phyloP scores from a whole-genome alignment of 2,329 filamentous ascomycete species.

The Fusarium austroafricanum region DNA sequence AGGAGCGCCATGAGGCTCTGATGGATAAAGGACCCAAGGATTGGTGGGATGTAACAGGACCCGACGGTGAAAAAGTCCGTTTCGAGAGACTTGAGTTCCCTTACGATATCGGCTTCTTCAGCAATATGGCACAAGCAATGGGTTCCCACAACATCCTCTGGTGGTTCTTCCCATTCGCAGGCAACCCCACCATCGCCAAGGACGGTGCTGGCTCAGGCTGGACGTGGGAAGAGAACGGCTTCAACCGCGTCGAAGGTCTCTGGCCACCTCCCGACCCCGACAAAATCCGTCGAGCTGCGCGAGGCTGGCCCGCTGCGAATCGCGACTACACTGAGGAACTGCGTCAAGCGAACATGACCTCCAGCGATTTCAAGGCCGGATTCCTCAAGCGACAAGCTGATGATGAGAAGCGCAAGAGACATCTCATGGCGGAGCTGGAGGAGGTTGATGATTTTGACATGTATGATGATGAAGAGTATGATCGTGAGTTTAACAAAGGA shows the following conservation, averaged over 20 bases:
- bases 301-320: slow-evolving; percentile 54
- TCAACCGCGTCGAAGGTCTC: slow-evolving; percentile 71
- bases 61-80: slow-evolving; percentile 56
- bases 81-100: slow-evolving; percentile 80
- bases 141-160: slow-evolving; percentile 71
- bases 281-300: slow-evolving; percentile 61
- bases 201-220: slow-evolving; percentile 60
- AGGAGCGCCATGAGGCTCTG: slow-evolving; percentile 71
- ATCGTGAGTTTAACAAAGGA: slow-evolving; percentile 48
- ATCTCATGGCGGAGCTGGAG: slow-evolving; percentile 63
- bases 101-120: slow-evolving; percentile 81
- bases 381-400: slow-evolving; percentile 63
- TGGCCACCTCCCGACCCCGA: slow-evolving; percentile 75
- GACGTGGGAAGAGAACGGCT: slow-evolving; percentile 79
- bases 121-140: slow-evolving; percentile 81
- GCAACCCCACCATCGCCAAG: slow-evolving; percentile 57
- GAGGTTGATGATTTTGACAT: slow-evolving; percentile 68
- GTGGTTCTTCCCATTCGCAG: slow-evolving; percentile 78
- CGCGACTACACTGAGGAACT: slow-evolving; percentile 52
- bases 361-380: slow-evolving; percentile 60
- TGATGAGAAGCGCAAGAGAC: slow-evolving; percentile 56
- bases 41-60: slow-evolving; percentile 56
- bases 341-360: slow-evolving; percentile 51
- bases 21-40: slow-evolving; percentile 60
- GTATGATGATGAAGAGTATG: slow-evolving; percentile 68